Base-by-base conservation (phyloP, 768 basidiomycete genomes). In the Phylloporus rhodoxanthus region DNA sequence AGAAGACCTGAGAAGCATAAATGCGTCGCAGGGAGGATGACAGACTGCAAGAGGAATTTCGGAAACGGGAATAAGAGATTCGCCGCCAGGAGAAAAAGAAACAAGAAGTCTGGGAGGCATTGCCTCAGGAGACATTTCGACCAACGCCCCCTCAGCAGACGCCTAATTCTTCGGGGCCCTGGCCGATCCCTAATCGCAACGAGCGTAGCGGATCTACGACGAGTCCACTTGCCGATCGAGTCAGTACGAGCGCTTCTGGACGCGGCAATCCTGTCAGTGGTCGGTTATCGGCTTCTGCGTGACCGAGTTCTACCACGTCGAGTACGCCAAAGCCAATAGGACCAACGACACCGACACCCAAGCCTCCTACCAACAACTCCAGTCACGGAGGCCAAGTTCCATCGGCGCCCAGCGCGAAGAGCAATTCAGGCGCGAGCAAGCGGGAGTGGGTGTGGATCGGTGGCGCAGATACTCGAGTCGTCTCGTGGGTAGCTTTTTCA, bases 371-470 rank as follows among this genome's bases (percentile, higher is more conserved):
- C 5, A 53, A 48, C 14, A 51, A 54, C 57, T 7, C 62, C 57
- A 15, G 33, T 61, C 13, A 55, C 72, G 10, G 77, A 82, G 53
- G 72, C 74, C 5, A n/a, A n/a, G n/a, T n/a, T n/a, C n/a, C n/a
- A n/a, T n/a, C n/a, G n/a, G n/a, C n/a, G n/a, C n/a, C n/a, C n/a
- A n/a, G 82, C 85, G 57, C 77, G 80, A 84, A 59, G 85, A 87
- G 70, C 72, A 72, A 47, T 88, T 87, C 68, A 77, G 77, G 38
- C 73, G 73, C 50, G 82, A n/a, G n/a, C n/a, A n/a, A n/a, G 62
- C 84, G 87, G 62, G 83, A 84, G 62, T 71, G 74, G 38, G 37
- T 76, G n/a, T n/a, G n/a, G n/a, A n/a, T n/a, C n/a, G 55, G 82
- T 84, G 59, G 72, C 74, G 45, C 51, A 45, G 72, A 80, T 7